Evolutionary conservation across 2,329 filamentous ascomycete genomes (phyloP).

Genomic region (Fusarium sublunatum): DNA sequence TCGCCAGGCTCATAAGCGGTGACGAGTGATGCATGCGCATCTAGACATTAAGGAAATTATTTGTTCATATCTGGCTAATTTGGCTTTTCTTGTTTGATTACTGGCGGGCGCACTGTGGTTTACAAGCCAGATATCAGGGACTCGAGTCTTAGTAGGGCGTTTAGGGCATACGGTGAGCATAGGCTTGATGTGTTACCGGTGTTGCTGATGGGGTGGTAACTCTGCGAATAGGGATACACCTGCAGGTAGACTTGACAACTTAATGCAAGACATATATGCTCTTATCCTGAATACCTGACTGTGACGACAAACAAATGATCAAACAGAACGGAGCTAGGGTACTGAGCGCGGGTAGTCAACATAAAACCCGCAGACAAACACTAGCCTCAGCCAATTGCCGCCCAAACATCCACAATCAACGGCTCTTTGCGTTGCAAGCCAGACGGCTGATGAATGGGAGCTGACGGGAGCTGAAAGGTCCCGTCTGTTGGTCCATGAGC

Average conservation of each 20-base stretch:
- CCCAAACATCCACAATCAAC: neutral
- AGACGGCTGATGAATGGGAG: conserved; percentile 19
- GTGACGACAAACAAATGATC: neutral
- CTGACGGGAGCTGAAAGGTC: conserved; percentile 4
- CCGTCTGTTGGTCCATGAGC: conserved; percentile 18
- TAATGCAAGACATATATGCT: conserved; percentile 10
- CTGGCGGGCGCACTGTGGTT: conserved; percentile 32
- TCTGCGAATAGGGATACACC: conserved; percentile 26
- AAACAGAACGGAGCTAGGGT: conserved; percentile 8
- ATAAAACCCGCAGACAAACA: conserved; percentile 6
- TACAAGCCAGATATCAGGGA: conserved; percentile 39
- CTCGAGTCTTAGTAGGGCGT: conserved; percentile 44
- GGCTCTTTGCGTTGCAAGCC: conserved; percentile 27
- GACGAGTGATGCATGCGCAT: conserved; percentile 42
- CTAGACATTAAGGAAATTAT: conserved; percentile 7
- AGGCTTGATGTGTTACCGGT: conserved; percentile 6
- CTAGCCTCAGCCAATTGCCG: neutral
- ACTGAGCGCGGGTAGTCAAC: neutral
- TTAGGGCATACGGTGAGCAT: conserved; percentile 34
- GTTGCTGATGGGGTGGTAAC: conserved; percentile 3
- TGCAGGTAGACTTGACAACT: conserved; percentile 7
- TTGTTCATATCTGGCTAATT: conserved; percentile 16
- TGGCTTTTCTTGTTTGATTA: conserved; percentile 23
- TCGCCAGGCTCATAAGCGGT: conserved; percentile 77
- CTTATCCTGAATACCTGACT: neutral